Evolutionary conservation across 2,329 filamentous ascomycete genomes (phyloP), one percentile per base, ranked within the genome.

Genomic region (Didymella keratinophila): DNA sequence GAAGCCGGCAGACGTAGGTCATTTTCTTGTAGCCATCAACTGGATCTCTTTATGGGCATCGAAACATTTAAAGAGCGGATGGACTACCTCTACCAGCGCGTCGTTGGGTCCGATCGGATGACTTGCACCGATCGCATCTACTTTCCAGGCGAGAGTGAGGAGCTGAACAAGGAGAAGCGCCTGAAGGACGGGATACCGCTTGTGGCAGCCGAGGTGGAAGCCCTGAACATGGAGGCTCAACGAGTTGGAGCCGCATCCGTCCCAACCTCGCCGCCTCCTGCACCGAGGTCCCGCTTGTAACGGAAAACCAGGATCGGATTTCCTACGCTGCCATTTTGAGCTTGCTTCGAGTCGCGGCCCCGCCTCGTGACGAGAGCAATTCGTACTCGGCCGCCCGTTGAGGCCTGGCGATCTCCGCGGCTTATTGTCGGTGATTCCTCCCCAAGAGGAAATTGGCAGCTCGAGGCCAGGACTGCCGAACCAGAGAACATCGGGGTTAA

Each of bases 1-100:
- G 0, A 85, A 82, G 57, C 82, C 86, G 1, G 87, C 88, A 0
- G 87, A 92, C 67, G 90, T 92, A 0, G 90, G 90, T 0, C 90
- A 93, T 71, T 92, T 92, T 61, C 72, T 93, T 1, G 78, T 73
- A 23, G 70, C 3, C 18, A 84, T 93, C 64, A 91, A 71, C 89
- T 90, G 0, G 89, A 93, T 66, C 77, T 93, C 20, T 93, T 93
- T 61, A 86, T 93, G 83, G 82, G 81, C 51, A 62, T 89, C 58
- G 86, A 89, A 1, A 88, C 91, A 41, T 93, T 93, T 70, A 85
- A 85, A 28, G 81, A 82, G 50, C 79, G 88, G 20, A 86, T 87
- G 83, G 82, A 86, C 53, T 83, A 84, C 72, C 71, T 87, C 23
- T 85, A 86, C 65, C 76, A 81, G 61, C 73, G 82, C n/a, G 84